A percentile compares a stretch with the other conserved stretches of the same genome.
phyloP scores from a whole-genome alignment of 2,329 filamentous ascomycete genomes.

The Coniochaeta prunicola region DNA sequence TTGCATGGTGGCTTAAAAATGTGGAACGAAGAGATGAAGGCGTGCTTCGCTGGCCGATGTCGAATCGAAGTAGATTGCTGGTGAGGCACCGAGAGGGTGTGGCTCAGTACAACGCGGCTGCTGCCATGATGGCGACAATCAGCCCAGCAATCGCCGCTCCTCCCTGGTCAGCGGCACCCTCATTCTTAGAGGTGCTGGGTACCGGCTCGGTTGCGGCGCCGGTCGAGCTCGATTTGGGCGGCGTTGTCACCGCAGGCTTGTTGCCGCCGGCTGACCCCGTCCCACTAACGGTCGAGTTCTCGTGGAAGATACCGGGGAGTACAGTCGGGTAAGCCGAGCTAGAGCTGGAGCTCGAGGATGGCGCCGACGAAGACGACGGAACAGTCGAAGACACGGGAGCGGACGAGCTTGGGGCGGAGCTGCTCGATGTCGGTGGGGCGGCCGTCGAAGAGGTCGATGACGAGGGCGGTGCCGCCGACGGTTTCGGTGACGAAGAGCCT shows the following conservation, averaged over 20 bases:
- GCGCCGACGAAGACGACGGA: constrained; percentile 15
- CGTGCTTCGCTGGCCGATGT: background rate
- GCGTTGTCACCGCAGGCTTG: background rate
- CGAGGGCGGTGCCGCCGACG: constrained; percentile 7
- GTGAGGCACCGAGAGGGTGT: background rate
- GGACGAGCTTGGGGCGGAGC: constrained; percentile 16
- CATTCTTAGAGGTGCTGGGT: constrained; percentile 27
- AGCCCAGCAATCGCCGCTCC: constrained; percentile 45
- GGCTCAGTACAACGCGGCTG: constrained; percentile 37
- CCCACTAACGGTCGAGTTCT: constrained; percentile 29
- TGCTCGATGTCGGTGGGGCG: constrained; percentile 10
- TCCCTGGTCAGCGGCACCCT: constrained; percentile 37
- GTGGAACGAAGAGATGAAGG: background rate
- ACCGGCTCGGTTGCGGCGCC: constrained; percentile 14
- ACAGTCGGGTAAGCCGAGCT: constrained; percentile 18
- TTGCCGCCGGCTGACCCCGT: constrained; percentile 3
- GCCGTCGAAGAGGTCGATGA: constrained; percentile 11
- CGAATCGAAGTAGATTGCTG: background rate
- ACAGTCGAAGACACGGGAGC: constrained; percentile 8
- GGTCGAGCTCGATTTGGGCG: constrained; percentile 4
- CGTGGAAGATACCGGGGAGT: constrained; percentile 45
- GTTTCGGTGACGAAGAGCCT: constrained; percentile 6
- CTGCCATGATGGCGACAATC: constrained; percentile 47
- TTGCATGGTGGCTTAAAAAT: background rate
- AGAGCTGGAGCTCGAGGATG: constrained; percentile 6